Evolutionary conservation across 192 early-diverging fungal genomes (phyloP).

Genomic region (Gigaspora rosea): DNA sequence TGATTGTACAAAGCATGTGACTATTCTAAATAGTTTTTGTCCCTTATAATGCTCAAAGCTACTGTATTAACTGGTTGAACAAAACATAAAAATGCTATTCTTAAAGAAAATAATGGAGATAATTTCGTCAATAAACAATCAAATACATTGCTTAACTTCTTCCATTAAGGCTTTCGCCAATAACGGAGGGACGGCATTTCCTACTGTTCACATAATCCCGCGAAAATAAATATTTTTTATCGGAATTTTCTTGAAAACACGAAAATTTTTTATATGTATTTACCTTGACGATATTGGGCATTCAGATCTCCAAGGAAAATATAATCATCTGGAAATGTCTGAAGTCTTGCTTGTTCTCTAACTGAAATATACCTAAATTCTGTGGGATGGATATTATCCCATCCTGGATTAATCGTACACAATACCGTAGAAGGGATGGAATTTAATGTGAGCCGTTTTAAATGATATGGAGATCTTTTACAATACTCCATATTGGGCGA

Average conservation of each 20-base stretch:
- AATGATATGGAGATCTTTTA: not conserved
- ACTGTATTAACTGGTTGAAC: too few species aligned
- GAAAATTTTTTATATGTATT: not conserved
- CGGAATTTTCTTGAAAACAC: too few species aligned
- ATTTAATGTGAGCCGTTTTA: not conserved
- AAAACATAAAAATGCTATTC: too few species aligned
- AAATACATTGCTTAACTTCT: not conserved
- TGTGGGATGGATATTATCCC: not conserved
- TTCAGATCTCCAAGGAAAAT: not conserved
- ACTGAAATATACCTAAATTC: not conserved
- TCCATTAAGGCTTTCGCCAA: not conserved
- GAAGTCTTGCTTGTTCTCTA: not conserved
- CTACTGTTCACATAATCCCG: not conserved
- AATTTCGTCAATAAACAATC: not conserved
- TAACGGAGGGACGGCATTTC: not conserved
- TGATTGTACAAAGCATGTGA: too few species aligned
- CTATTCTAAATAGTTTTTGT: too few species aligned
- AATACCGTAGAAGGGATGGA: not conserved
- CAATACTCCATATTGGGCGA: not conserved
- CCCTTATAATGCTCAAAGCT: too few species aligned
- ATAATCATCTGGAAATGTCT: not conserved
- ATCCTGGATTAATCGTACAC: not conserved
- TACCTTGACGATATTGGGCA: constrained; percentile 2
- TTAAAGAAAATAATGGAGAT: too few species aligned
- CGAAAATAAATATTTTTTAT: not conserved